Evolutionary conservation across 257 asterid genomes (phyloP), one percentile per base, ranked within the genome.

Genomic region (Solanum corneliomulleri): DNA sequence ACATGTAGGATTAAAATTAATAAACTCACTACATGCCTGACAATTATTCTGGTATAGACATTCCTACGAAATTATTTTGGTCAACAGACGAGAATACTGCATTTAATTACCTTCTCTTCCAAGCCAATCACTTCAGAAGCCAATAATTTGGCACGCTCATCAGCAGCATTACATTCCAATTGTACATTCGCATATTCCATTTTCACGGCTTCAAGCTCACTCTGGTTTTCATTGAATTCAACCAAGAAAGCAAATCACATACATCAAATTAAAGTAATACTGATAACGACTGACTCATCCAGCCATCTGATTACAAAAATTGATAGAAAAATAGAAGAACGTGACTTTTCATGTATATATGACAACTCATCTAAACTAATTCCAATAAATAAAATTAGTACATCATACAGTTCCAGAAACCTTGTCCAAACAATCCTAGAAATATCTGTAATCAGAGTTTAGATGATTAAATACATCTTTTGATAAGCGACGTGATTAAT

Each of bases 61-160:
- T 10, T 16, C 68, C 58, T 45, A 25, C 35, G 29, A 47, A 80
- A 47, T 80, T 27, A 49, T 47, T 44, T 47, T n/a, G 85, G 68
- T 29, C 68, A 47, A 52, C 68, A 81, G 85, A 81, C 4, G 18
- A 29, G 85, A 49, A 81, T 18, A 49, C 69, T 5, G 39, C 29
- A 27, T 20, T 20, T 82, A 85, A 88, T 64, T 91, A 97, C 99
- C 99, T 96, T 97, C 91, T 97, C 99, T 91, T 97, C 99, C 92
- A 96, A 94, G 70, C 92, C 97, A 91, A 97, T 97, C 87, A 97
- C 98, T 94, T 97, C 99, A 84, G 99, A 93, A 82, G 98, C 99
- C 91, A 97, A 92, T 78, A 97, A 90, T 86, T 95, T 97, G 86
- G 98, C 96, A 18, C 98, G 98, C 88, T 97, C 99, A 93, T 97